A percentile compares a stretch with the other conserved stretches of the same genome.
phyloP scores from a whole-genome alignment of 1,284 basidiomycete species.

The Leccinum solheimii region DNA sequence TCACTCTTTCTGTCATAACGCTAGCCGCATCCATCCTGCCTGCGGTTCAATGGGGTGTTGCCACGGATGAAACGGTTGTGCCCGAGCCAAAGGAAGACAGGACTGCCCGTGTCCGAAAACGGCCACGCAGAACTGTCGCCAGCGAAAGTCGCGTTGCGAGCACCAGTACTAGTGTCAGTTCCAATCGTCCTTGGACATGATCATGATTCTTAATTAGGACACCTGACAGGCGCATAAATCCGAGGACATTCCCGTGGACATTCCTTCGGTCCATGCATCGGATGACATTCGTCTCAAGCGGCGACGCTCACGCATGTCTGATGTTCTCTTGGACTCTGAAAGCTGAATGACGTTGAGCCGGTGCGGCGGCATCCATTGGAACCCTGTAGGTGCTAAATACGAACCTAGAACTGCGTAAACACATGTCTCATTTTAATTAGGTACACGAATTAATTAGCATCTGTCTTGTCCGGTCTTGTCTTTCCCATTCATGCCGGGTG shows the following conservation, averaged over 20 bases:
- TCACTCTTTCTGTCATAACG: slow-evolving; percentile 34
- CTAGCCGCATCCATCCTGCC: slow-evolving; percentile 54
- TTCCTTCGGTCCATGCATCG: slow-evolving; percentile 26
- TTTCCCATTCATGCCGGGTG: slow-evolving; percentile 7
- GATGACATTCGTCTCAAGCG: slow-evolving; percentile 37
- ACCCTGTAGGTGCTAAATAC: slow-evolving; percentile 14
- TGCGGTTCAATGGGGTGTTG: slow-evolving; percentile 36
- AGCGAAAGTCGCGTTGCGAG: slow-evolving; percentile 22
- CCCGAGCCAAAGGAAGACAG: slow-evolving; percentile 25
- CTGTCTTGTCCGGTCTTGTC: slow-evolving; percentile 9
- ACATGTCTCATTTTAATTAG: slow-evolving; percentile 25
- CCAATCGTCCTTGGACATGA: not conserved
- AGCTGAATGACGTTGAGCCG: slow-evolving; percentile 20
- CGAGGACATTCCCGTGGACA: slow-evolving; percentile 26
- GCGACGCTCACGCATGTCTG: slow-evolving; percentile 41
- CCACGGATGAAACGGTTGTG: slow-evolving; percentile 15
- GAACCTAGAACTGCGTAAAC: slow-evolving; percentile 13
- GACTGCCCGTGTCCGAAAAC: slow-evolving; percentile 28
- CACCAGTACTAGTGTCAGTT: slow-evolving; percentile 21
- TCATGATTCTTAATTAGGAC: slow-evolving; percentile 16
- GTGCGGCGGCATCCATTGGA: slow-evolving; percentile 4
- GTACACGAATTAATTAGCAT: slow-evolving; percentile 28
- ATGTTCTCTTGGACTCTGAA: slow-evolving; percentile 35
- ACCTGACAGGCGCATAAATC: slow-evolving; percentile 28
- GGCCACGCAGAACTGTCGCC: slow-evolving; percentile 21